These are phyloP conservation scores for Streptanthus diversifolius DNA, from an alignment of 345 rosid genomes.

Conservation along the genomic window DNA sequence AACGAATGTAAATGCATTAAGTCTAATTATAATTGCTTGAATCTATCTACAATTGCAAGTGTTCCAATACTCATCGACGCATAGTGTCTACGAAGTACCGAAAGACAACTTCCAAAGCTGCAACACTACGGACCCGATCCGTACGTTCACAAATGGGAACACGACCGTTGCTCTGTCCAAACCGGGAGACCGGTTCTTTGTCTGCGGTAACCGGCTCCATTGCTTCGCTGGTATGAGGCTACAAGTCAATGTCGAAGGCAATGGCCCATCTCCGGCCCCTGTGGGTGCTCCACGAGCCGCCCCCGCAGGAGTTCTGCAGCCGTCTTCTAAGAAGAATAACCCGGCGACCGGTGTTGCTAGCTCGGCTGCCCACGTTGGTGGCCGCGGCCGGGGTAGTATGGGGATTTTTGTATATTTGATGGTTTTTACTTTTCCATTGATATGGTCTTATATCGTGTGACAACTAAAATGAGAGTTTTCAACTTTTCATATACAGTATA, in stretches of 20 bases:
- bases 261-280: slow-evolving; percentile 51
- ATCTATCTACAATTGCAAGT: slow-evolving; percentile 34
- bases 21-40: background rate
- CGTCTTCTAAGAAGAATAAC: slow-evolving; percentile 51
- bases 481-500: background rate
- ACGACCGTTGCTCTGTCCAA: slow-evolving; percentile 58
- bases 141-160: slow-evolving; percentile 69
- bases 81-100: slow-evolving; percentile 59
- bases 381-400: background rate
- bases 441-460: background rate
- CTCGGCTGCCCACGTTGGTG: slow-evolving; percentile 31
- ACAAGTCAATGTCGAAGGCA: slow-evolving; percentile 43
- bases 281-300: slow-evolving; percentile 50
- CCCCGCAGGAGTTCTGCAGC: slow-evolving; percentile 25
- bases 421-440: slow-evolving; percentile 23
- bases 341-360: slow-evolving; percentile 42
- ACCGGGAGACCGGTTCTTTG: slow-evolving; percentile 58
- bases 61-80: slow-evolving; percentile 64
- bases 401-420: background rate
- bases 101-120: slow-evolving; percentile 47
- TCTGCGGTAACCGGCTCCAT: slow-evolving; percentile 56
- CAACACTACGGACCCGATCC: slow-evolving; percentile 48
- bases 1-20: background rate
- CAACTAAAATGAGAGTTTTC: background rate
- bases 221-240: slow-evolving; percentile 93